A percentile compares a stretch with the other conserved stretches of the same genome.
These are phyloP conservation scores for Septoria petroselini DNA, from an alignment of 2,329 filamentous ascomycete species.

Conservation along the genomic window DNA sequence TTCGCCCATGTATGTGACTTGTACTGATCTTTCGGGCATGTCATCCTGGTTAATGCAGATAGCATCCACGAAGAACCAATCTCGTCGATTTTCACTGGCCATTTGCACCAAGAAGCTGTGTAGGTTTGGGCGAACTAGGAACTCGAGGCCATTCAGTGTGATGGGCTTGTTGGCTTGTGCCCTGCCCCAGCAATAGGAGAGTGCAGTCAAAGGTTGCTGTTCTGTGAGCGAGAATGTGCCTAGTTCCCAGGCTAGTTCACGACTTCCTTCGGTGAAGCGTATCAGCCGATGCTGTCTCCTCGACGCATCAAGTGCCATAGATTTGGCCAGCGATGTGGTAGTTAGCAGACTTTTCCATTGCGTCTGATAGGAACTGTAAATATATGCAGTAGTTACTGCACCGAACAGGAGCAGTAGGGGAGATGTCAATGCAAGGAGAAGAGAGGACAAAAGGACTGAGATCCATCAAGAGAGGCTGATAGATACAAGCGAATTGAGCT, in stretches of 20 bases:
- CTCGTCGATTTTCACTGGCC: constrained; percentile 6
- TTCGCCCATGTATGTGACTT: constrained; percentile 25
- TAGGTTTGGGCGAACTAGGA: constrained; percentile 14
- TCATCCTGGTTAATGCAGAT: constrained; percentile 25
- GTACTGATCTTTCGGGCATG: constrained; percentile 15
- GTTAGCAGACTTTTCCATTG: constrained; percentile 8
- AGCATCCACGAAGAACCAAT: constrained; percentile 21
- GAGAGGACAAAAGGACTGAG: not conserved
- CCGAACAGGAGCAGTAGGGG: not conserved
- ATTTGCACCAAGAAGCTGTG: constrained; percentile 9
- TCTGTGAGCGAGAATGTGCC: constrained; percentile 17
- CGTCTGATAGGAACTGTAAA: too few species aligned
- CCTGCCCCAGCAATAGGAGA: constrained; percentile 18
- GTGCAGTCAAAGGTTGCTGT: constrained; percentile 5
- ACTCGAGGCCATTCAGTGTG: constrained; percentile 7
- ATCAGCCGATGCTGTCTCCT: constrained; percentile 6
- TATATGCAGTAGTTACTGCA: too few species aligned
- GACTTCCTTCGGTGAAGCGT: constrained; percentile 5
- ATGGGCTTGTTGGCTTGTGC: constrained; percentile 1
- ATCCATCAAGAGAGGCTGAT: not conserved
- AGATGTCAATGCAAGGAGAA: not conserved
- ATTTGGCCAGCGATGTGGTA: constrained; percentile 1
- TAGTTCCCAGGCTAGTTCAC: constrained; percentile 13
- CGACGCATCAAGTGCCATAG: constrained; percentile 3
- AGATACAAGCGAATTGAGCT: constrained; percentile 3